Percentiles rank a stretch among this genome's conserved stretches.
phyloP scores from a whole-genome alignment of 352 stramenopile genomes.

The Thalassiosira ordinaria region DNA sequence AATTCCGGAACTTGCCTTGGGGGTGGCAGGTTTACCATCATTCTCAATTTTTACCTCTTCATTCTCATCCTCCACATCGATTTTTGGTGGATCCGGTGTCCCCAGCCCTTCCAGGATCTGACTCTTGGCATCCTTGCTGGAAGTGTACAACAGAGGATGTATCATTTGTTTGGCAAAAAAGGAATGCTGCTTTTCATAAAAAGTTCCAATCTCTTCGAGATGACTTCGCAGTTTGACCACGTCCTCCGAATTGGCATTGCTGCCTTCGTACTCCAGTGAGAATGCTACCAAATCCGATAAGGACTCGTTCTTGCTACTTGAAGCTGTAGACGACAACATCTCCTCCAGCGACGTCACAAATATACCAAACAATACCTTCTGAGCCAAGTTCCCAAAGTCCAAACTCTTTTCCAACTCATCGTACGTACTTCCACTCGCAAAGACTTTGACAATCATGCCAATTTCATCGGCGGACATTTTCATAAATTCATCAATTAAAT shows the following conservation, averaged over 20 bases:
- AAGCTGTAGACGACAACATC: background rate
- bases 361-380: background rate
- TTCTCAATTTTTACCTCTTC: too few relatives aligned
- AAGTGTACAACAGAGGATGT: background rate
- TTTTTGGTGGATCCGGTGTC: background rate
- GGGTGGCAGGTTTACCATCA: too few relatives aligned
- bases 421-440: background rate
- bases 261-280: background rate
- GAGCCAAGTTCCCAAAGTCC: background rate
- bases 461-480: background rate
- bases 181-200: background rate
- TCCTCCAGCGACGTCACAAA: background rate
- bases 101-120: background rate
- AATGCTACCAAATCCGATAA: background rate
- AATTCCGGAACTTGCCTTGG: too few relatives aligned
- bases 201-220: background rate
- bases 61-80: too few relatives aligned
- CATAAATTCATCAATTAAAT: background rate
- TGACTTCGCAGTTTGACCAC: background rate
- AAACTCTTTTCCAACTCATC: background rate
- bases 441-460: background rate
- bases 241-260: background rate
- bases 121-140: background rate
- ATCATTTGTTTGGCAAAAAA: background rate
- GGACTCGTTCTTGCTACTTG: background rate